Evolutionary conservation across 495 filamentous ascomycete genomes (phyloP).

Genomic region (Barbatosphaeria neglecta): DNA sequence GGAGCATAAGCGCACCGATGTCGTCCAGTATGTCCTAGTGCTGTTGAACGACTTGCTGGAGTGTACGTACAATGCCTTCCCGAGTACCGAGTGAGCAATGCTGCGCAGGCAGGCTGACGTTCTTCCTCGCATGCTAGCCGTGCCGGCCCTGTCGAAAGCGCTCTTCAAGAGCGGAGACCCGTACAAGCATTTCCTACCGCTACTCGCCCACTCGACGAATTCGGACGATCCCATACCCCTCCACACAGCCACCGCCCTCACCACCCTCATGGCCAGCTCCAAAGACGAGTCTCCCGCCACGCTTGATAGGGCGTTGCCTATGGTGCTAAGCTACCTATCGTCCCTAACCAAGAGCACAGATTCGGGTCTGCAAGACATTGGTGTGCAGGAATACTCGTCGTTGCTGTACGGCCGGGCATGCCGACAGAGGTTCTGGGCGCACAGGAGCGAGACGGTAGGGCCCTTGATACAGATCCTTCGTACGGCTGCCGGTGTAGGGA

Average conservation of each 20-base stretch:
- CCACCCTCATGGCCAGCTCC: slow-evolving; percentile 64
- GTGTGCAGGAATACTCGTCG: slow-evolving; percentile 80
- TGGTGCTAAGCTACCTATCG: slow-evolving; percentile 80
- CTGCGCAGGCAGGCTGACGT: slow-evolving; percentile 8
- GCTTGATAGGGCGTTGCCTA: slow-evolving; percentile 63
- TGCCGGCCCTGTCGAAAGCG: slow-evolving; percentile 61
- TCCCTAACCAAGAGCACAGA: slow-evolving; percentile 61
- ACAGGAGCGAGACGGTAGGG: slow-evolving; percentile 67
- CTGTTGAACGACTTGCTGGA: slow-evolving; percentile 79
- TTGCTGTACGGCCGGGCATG: slow-evolving; percentile 65
- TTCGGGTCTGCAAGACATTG: slow-evolving; percentile 87
- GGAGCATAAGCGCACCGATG: slow-evolving; percentile 68
- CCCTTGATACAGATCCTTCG: slow-evolving; percentile 77
- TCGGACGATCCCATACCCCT: slow-evolving; percentile 80
- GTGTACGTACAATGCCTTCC: slow-evolving; percentile 38
- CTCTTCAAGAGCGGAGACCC: slow-evolving; percentile 66
- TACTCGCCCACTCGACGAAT: slow-evolving; percentile 69
- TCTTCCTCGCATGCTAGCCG: slow-evolving; percentile 38
- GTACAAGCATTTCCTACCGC: slow-evolving; percentile 75
- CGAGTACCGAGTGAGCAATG: background rate
- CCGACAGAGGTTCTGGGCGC: slow-evolving; percentile 79
- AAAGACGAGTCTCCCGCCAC: slow-evolving; percentile 44
- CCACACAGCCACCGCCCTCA: slow-evolving; percentile 78
- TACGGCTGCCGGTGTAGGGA: slow-evolving; percentile 58
- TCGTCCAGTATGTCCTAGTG: slow-evolving; percentile 89